phyloP scores from a whole-genome alignment of 257 asterid genomes.

The Solanum paucissectum region DNA sequence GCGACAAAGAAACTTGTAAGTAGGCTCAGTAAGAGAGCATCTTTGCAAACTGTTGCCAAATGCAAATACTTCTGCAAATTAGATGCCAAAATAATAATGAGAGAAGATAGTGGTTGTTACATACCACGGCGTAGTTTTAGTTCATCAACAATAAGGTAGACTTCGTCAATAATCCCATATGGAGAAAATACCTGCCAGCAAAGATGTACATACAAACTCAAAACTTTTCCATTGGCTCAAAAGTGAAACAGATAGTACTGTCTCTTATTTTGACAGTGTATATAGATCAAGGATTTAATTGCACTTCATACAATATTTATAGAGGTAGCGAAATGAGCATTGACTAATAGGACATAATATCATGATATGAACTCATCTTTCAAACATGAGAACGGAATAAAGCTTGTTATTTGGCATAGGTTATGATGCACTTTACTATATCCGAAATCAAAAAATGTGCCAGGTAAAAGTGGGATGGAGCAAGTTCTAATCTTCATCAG shows the following conservation, averaged over 20 bases:
- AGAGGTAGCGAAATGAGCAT: background rate
- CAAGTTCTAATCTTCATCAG: background rate
- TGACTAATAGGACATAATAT: background rate
- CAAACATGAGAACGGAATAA: background rate
- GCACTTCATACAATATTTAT: background rate
- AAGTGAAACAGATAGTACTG: background rate
- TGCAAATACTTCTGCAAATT: background rate
- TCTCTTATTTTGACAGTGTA: background rate
- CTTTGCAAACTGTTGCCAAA: background rate
- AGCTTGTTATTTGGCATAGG: background rate
- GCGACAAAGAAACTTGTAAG: background rate
- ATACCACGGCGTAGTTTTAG: constrained; percentile 68
- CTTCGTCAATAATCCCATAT: constrained; percentile 65
- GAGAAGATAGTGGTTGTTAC: background rate
- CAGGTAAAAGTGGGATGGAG: background rate
- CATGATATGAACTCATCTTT: background rate
- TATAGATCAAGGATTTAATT: background rate
- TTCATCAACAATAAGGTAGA: constrained; percentile 61
- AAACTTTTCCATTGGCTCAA: background rate
- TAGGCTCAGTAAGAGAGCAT: background rate
- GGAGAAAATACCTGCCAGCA: constrained; percentile 68
- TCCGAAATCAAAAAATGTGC: background rate
- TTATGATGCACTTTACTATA: background rate
- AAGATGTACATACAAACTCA: constrained; percentile 12
- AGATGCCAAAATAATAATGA: background rate